Base-by-base conservation (phyloP, 352 stramenopile genomes). In the Globisporangium lucens region DNA sequence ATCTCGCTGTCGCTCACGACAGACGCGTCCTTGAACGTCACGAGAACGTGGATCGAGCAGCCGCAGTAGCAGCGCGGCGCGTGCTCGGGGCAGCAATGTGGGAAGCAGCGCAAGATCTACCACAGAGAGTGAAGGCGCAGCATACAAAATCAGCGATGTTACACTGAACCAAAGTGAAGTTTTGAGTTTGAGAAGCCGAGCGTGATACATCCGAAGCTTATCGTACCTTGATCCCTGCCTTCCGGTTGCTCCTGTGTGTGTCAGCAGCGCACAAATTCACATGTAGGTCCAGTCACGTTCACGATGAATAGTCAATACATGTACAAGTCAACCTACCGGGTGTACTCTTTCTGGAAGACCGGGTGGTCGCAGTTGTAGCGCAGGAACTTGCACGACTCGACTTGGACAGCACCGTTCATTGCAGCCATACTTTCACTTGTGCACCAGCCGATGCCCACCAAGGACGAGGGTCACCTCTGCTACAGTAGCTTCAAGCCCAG, bases 311-410 rank as follows among this genome's bases (percentile, higher is more conserved):
- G 29, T 30, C 29, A 30, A 30, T 30, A 30, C 29, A 30, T 30
- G 29, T 30, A 49, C 12, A 15, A 15, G 10, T 46, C 12, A 20
- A 67, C 58, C 56, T 41, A 79, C 75, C 72, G 63, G 4, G 72
- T 75, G 43, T 82, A 82, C 22, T 69, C 69, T 9, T 56, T 58
- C 43, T 67, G 72, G 68, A 82, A 82, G 29, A 82, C 69, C 10
- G 70, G 60, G 55, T 82, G 75, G 63, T 66, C 67, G 66, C 75
- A 82, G 62, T 59, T 67, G 52, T 75, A 71, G 17, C 75, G 75
- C 38, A 77, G 55, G 66, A 79, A 82, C 33, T 61, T 59, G 30
- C 65, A 73, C 30, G 64, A 66, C 17, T 65, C 24, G 12, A 74
- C 67, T 41, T 56, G 4, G 17, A 52, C 20, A 7, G 41, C 15